Evolutionary conservation across 1,139 yeast species (phyloP), one percentile per base, ranked within the genome.

Genomic region (Protomyces inouyei): DNA sequence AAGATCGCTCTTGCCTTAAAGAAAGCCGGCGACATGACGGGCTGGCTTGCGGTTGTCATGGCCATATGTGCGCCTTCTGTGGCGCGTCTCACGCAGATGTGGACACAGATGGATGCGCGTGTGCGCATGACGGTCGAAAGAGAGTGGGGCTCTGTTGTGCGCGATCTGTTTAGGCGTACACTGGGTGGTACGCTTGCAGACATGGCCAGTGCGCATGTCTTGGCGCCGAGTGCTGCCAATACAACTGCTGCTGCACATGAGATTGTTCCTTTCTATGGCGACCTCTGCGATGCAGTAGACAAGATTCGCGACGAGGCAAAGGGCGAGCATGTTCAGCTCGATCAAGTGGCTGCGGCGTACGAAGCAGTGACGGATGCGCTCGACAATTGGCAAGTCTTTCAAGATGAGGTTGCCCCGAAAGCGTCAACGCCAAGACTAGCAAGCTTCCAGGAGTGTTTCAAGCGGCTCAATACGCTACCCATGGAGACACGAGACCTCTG

Each of bases 131-230:
- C 84, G 4, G 83, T 91, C 54, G 83, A 86, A 60, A 85, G 85
- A 66, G 96, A 88, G 71, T 93, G 98, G 98, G 90, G 95, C 0
- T 96, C 96, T 0, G 96, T 93, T 32, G 85, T 91, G 35, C 90
- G 88, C 75, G 98, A 92, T 73, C 79, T 92, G 55, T 96, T 90
- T 69, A 80, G 95, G 78, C 55, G 63, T 9, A 28, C 52, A 10
- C 16, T 59, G 10, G 53, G 46, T 2, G 83, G 32, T 70, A 75
- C n/a, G 52, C 38, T 56, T 60, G 67, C 61, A 23, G 66, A 72
- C 79, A 37, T 79, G 79, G 65, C 81, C 80, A 54, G 54, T 18
- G 61, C 67, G 78, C 91, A 87, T 73, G 88, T 88, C 10, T 82
- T 87, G 79, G 96, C 96, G 0, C 95, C 97, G 2, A 87, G 95